A percentile compares a stretch with the other conserved stretches of the same genome.
Evolutionary conservation across 441 rosid species (phyloP).

Genomic region (Pelargonium myrrhifolium): DNA sequence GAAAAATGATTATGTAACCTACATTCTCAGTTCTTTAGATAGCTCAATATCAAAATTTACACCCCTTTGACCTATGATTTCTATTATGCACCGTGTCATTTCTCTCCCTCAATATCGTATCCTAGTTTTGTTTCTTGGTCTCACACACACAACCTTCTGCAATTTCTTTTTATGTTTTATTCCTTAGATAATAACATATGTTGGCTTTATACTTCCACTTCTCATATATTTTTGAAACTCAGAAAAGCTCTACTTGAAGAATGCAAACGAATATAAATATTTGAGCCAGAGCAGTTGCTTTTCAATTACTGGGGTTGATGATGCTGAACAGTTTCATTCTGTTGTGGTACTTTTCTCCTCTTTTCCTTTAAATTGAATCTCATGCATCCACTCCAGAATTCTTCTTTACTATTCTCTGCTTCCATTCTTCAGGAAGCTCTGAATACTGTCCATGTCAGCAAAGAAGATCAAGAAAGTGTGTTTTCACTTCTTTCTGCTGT

Average conservation of each 20-base stretch:
- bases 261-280: constrained; percentile 70
- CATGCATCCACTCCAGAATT: constrained; percentile 11
- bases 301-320: constrained; percentile 72
- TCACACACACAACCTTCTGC: neutral
- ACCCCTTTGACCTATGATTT: too few species aligned
- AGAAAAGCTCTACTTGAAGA: constrained; percentile 83
- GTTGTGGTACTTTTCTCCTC: constrained; percentile 48
- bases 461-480: constrained; percentile 93
- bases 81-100: too few species aligned
- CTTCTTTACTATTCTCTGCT: constrained; percentile 14
- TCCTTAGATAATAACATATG: constrained; percentile 11
- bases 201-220: constrained; percentile 12
- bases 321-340: constrained; percentile 58
- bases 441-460: constrained; percentile 87
- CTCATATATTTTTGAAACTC: constrained; percentile 23
- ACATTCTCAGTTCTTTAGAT: too few species aligned
- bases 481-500: constrained; percentile 97
- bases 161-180: constrained; percentile 7
- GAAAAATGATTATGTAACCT: constrained; percentile 11
- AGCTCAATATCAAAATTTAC: too few species aligned
- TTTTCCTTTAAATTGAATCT: constrained; percentile 12
- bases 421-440: constrained; percentile 71
- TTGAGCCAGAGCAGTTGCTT: constrained; percentile 85
- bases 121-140: too few species aligned
- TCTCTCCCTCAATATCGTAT: too few species aligned